Conservation (phyloP, 73 alveolate species). For the Tetrahymena malaccensis region DNA sequence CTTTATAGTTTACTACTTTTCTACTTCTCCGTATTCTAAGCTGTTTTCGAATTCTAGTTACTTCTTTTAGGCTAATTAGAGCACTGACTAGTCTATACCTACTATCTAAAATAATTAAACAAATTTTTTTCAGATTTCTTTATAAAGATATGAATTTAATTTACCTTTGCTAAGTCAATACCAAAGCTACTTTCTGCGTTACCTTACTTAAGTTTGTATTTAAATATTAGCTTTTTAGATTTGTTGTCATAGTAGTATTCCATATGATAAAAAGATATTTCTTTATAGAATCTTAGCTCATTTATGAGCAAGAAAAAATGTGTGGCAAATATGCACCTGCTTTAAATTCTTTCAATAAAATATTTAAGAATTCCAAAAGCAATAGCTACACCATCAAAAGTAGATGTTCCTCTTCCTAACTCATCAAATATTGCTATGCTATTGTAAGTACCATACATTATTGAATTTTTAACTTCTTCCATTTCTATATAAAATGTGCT, state of each 20-base stretch:
- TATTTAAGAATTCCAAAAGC: constrained; percentile 80
- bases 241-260: neutral
- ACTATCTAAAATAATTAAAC: neutral
- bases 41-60: neutral
- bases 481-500: constrained; percentile 87
- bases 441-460: constrained; percentile 63
- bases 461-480: constrained; percentile 81
- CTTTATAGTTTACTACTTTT: neutral
- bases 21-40: neutral
- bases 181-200: neutral
- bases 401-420: constrained; percentile 94
- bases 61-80: neutral
- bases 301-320: constrained; percentile 88
- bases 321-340: constrained; percentile 89
- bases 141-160: too few species aligned
- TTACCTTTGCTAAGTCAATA: neutral
- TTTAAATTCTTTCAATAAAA: constrained; percentile 58
- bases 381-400: constrained; percentile 89
- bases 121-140: neutral
- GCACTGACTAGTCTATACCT: neutral
- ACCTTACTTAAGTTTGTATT: neutral
- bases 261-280: neutral
- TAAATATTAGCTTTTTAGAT: neutral
- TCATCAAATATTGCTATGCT: constrained; percentile 92
- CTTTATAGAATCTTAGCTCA: constrained; percentile 16